Base-by-base conservation (phyloP, 192 early-diverging fungal genomes). In the Backusella westeae region DNA sequence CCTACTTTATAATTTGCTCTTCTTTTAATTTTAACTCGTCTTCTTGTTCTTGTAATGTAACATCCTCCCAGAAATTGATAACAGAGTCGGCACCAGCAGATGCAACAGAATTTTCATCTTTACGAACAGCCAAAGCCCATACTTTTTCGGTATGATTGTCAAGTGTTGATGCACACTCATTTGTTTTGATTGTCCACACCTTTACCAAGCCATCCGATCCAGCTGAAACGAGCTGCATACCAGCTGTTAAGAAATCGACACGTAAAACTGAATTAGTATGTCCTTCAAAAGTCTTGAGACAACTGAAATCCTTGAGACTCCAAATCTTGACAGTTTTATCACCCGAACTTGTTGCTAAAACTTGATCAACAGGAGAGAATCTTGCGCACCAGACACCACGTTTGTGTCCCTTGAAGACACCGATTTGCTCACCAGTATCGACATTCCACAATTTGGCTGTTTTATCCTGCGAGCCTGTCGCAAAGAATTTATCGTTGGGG, bases 311-410 rank as follows among this genome's bases (percentile, higher is more conserved):
- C 17, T 87, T 90, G 34, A 98, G 82, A 66, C 91, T 93, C 98
- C 98, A 99, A 69, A 99, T 87, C 84, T 95, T 96, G 77, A 98
- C 89, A 2, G 94, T 97, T 82, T 96, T 94, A 81, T 99, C 98
- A 71, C 93, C 92, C 0, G 96, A 98, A 32, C 92, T 89, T 0
- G 97, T 98, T 10, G 94, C 96, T 44, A 98, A 81, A 2, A 95
- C 93, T 72, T 97, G 94, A 80, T 99, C 98, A 5, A 97, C 92
- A n/a, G 95, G 93, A n/a, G 95, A 96, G 73, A 99, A 98, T 65
- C 89, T 86, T 36, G 96, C 91, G 32, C 89, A 89, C 98, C 98
- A 99, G 34, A 99, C 91, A 74, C 98, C 98, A 71, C 97, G 93
- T 71, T 90, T 90, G 82, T 99, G 98, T 29, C 98, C 98, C 72